Percentiles rank a stretch among this genome's conserved stretches.
phyloP scores from a whole-genome alignment of 2,329 filamentous ascomycete species.

The Westerdykella sp. region DNA sequence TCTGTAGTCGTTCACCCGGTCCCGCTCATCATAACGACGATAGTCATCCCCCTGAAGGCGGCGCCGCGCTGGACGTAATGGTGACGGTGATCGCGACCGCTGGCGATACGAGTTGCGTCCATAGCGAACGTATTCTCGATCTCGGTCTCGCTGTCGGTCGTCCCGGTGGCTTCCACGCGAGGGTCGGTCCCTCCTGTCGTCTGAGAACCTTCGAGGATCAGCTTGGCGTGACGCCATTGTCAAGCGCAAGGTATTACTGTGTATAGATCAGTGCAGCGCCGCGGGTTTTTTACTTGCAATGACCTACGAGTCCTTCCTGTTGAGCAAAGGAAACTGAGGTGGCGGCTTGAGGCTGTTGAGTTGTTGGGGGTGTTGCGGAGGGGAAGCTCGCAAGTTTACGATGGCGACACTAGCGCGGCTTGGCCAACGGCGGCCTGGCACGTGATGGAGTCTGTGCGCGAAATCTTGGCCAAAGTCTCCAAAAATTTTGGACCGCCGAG shows the following conservation, averaged over 20 bases:
- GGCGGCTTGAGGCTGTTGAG: not conserved
- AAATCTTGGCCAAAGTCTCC: conserved; percentile 19
- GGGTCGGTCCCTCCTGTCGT: conserved; percentile 44
- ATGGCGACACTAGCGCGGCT: not conserved
- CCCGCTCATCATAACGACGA: conserved; percentile 1
- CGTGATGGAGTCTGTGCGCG: conserved; percentile 1
- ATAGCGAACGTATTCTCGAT: conserved; percentile 1
- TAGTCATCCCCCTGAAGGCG: not conserved
- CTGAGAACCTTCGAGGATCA: conserved; percentile 60
- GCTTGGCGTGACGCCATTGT: conserved; percentile 55
- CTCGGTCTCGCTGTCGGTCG: conserved; percentile 39
- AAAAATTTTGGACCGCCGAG: conserved; percentile 12
- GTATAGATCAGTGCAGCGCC: conserved; percentile 2
- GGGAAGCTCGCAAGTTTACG: not conserved
- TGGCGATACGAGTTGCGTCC: conserved; percentile 12
- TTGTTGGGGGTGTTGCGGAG: not conserved
- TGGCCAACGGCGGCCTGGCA: not conserved
- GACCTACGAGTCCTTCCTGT: not conserved
- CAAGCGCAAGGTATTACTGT: conserved; percentile 22
- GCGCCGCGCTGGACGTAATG: not conserved
- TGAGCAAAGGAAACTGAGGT: not conserved
- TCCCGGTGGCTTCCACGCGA: conserved; percentile 58
- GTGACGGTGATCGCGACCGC: conserved; percentile 18
- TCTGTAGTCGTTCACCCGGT: conserved; percentile 18
- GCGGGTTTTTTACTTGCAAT: too few relatives aligned